These are phyloP conservation scores for Echinochloa phyllopogon DNA, from an alignment of 176 grass and related monocot genomes.

Conservation along the genomic window DNA sequence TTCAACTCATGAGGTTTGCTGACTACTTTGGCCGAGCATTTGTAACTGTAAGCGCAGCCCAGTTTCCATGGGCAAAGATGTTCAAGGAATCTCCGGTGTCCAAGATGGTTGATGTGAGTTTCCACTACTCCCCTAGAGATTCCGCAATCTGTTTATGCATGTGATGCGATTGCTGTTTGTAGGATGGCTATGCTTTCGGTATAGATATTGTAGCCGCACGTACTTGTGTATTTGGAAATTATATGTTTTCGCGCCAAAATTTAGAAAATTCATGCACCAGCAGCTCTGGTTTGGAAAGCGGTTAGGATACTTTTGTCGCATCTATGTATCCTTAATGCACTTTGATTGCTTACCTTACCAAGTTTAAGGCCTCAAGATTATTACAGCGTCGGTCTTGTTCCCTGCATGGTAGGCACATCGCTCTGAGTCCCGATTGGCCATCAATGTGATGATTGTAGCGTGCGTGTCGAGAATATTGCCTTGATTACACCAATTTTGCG, in stretches of 20 bases:
- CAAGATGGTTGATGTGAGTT: constrained; percentile 87
- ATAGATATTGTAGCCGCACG: background rate
- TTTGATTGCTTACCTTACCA: background rate
- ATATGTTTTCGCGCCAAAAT: background rate
- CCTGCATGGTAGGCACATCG: background rate
- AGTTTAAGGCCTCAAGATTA: background rate
- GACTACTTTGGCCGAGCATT: constrained; percentile 92
- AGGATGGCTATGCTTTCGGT: background rate
- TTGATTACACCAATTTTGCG: background rate
- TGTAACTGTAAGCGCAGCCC: constrained; percentile 61
- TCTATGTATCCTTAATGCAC: background rate
- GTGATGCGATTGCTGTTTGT: background rate
- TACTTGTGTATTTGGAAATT: background rate
- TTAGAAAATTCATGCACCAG: background rate
- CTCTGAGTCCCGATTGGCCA: background rate
- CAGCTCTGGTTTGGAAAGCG: background rate
- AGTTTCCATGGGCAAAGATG: constrained; percentile 95
- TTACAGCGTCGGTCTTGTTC: background rate
- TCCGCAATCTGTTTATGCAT: background rate
- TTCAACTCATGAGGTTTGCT: constrained; percentile 97
- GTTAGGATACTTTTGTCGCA: background rate
- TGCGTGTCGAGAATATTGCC: background rate
- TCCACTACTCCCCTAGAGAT: background rate
- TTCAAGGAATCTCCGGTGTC: constrained; percentile 90
- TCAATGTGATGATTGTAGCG: background rate